A percentile compares a stretch with the other conserved stretches of the same genome.
phyloP scores from a whole-genome alignment of 495 filamentous ascomycete genomes.

The Aspergillus saccharolyticus region DNA sequence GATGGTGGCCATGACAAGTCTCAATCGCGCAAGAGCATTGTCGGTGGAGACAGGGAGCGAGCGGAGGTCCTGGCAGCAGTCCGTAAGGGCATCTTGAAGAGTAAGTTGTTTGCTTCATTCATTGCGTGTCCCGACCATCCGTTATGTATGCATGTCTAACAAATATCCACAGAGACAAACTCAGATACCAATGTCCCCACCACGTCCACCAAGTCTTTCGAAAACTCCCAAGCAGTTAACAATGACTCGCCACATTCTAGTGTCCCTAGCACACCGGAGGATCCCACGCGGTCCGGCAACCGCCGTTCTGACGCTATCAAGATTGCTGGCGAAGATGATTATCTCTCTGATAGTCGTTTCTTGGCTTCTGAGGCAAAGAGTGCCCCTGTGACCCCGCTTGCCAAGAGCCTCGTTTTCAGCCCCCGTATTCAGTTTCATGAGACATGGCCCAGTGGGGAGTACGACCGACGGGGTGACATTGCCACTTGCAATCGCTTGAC shows the following conservation, averaged over 20 bases:
- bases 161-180: conserved; percentile 39
- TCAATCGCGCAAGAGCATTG: conserved; percentile 72
- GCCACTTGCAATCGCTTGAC: conserved; percentile 97
- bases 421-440: conserved; percentile 93
- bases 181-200: conserved; percentile 64
- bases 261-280: conserved; percentile 79
- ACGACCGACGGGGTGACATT: conserved; percentile 92
- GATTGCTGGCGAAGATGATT: conserved; percentile 83
- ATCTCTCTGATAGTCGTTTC: conserved; percentile 67
- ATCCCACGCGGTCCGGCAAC: conserved; percentile 51
- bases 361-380: conserved; percentile 61
- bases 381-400: conserved; percentile 66
- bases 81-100: conserved; percentile 91
- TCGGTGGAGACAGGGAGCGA: conserved; percentile 85
- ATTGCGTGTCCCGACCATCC: too few species aligned
- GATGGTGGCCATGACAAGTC: conserved; percentile 55
- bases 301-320: conserved; percentile 60
- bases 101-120: conserved; percentile 46
- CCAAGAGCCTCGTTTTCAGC: conserved; percentile 82
- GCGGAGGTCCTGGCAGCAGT: conserved; percentile 86
- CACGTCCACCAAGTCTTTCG: conserved; percentile 42
- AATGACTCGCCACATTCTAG: conserved; percentile 77
- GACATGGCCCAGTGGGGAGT: conserved; percentile 91
- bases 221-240: conserved; percentile 38
- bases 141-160: conserved; percentile 17